phyloP scores from a whole-genome alignment of 2,329 filamentous ascomycete genomes.

The Ustulina deusta region DNA sequence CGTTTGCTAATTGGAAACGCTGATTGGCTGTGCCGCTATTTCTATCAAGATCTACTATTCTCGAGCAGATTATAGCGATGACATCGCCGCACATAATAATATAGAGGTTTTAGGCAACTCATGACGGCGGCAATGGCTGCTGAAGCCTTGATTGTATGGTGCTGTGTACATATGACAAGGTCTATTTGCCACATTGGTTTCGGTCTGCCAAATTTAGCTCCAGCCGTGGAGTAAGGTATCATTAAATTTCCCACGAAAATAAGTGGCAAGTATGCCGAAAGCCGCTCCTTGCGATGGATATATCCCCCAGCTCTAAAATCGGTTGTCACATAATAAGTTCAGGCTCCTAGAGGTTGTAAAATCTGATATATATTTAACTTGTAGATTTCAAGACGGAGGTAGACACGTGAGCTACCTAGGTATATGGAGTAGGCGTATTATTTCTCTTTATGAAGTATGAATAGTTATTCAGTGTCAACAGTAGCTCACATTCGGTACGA shows the following conservation, averaged over 20 bases:
- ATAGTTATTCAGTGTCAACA: neutral
- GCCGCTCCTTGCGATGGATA: neutral
- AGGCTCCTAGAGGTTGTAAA: neutral
- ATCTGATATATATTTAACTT: neutral
- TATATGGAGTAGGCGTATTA: neutral
- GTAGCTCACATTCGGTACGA: neutral
- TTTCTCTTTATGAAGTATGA: neutral
- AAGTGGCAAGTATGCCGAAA: neutral
- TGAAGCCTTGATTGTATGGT: neutral
- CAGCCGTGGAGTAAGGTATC: neutral
- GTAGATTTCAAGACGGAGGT: neutral
- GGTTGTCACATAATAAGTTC: neutral
- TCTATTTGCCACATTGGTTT: neutral
- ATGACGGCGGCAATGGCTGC: neutral
- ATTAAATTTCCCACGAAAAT: neutral
- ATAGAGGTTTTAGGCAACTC: no score
- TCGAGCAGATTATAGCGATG: neutral
- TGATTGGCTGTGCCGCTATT: neutral
- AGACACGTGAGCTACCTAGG: neutral
- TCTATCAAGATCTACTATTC: neutral
- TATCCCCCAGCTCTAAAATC: neutral
- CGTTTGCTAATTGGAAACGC: neutral
- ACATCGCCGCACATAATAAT: constrained; percentile 18
- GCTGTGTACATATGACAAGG: neutral
- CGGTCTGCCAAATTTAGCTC: neutral